These are phyloP conservation scores for Dendrobium chrysotoxum DNA, from an alignment of 106 monocot genomes.

Conservation along the genomic window DNA sequence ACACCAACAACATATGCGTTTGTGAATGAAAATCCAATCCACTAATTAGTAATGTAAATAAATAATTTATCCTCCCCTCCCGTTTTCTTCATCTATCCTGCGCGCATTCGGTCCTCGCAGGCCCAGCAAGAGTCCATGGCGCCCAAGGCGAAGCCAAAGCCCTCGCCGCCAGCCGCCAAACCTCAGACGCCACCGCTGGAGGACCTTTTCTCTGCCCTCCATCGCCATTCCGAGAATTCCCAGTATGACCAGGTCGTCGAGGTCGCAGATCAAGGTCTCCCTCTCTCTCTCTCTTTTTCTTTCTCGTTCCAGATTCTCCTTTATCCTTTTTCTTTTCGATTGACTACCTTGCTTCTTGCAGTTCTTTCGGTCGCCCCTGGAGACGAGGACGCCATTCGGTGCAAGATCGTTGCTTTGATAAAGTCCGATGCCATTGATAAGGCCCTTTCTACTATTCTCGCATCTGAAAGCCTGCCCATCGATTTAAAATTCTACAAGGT, in stretches of 20 bases:
- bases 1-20: too few species aligned
- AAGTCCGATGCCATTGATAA: constrained; percentile 66
- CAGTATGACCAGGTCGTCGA: constrained; percentile 52
- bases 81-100: too few species aligned
- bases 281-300: neutral
- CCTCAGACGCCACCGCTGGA: constrained; percentile 32
- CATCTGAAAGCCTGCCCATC: constrained; percentile 14
- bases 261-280: constrained; percentile 78
- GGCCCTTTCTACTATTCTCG: constrained; percentile 41
- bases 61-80: too few species aligned
- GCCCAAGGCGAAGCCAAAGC: constrained; percentile 40
- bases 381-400: constrained; percentile 76
- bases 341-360: constrained; percentile 11
- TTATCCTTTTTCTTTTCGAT: neutral
- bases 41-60: too few species aligned
- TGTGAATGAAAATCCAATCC: too few species aligned
- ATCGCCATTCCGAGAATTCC: constrained; percentile 45
- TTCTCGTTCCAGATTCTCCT: neutral
- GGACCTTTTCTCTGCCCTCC: constrained; percentile 68
- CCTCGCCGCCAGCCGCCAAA: constrained; percentile 12
- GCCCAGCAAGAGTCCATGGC: constrained; percentile 19
- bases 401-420: constrained; percentile 81
- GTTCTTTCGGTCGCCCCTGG: constrained; percentile 60
- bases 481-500: constrained; percentile 75
- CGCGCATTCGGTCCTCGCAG: too few species aligned